Evolutionary conservation across 345 rosid genomes (phyloP).

Genomic region (Citropsis articulata): DNA sequence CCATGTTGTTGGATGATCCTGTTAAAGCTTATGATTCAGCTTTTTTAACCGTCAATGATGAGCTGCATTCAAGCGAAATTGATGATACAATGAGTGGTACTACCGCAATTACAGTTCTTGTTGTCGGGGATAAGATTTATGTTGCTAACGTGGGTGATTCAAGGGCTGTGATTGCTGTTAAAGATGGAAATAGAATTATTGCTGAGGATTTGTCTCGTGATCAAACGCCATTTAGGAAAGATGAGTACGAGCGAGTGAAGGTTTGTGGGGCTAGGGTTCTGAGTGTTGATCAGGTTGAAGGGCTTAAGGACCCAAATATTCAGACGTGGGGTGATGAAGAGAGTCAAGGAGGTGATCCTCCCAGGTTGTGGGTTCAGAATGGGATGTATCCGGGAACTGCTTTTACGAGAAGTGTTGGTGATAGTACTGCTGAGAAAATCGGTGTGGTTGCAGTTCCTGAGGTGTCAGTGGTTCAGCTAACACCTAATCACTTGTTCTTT

Average conservation of each 20-base stretch:
- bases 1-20: conserved; percentile 66
- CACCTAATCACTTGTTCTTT: conserved; percentile 69
- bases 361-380: conserved; percentile 90
- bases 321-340: conserved; percentile 91
- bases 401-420: conserved; percentile 89
- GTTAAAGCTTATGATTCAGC: conserved; percentile 67
- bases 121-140: conserved; percentile 69
- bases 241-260: conserved; percentile 91
- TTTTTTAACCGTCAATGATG: conserved; percentile 53
- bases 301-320: conserved; percentile 75
- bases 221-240: conserved; percentile 94
- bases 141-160: conserved; percentile 99
- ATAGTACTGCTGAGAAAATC: conserved; percentile 77
- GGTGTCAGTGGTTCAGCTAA: conserved; percentile 59
- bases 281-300: conserved; percentile 96
- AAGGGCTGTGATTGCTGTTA: conserved; percentile 83
- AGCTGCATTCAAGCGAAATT: conserved; percentile 68
- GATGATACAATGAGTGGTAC: conserved; percentile 97
- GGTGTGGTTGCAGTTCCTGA: conserved; percentile 90
- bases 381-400: conserved; percentile 98
- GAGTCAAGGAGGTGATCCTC: conserved; percentile 90
- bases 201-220: conserved; percentile 87
- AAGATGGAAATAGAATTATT: conserved; percentile 50
- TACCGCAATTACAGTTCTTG: conserved; percentile 89
- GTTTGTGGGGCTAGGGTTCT: conserved; percentile 85